Evolutionary conservation across 2,329 filamentous ascomycete species (phyloP).

Genomic region (Boeremia lycopersici): DNA sequence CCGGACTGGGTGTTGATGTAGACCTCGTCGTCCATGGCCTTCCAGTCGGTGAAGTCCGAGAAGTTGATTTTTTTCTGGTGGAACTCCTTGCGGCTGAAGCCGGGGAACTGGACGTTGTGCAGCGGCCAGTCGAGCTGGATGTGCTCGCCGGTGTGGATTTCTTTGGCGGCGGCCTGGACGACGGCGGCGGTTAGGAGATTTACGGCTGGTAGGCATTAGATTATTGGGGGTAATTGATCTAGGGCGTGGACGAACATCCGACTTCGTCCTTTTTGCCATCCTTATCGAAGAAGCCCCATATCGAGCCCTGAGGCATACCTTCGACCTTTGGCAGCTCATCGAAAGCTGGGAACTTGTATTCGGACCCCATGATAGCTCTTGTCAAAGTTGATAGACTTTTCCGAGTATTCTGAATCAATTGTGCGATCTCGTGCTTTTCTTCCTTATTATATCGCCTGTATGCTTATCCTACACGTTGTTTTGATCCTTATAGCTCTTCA

Average conservation of each 20-base stretch:
- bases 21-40: conserved; percentile 40
- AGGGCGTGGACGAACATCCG: conserved; percentile 51
- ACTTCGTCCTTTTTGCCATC: conserved; percentile 56
- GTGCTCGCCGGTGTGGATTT: conserved; percentile 59
- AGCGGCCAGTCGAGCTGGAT: conserved; percentile 63
- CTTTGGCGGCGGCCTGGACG: conserved; percentile 56
- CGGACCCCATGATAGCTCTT: conserved; percentile 11
- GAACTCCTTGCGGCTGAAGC: conserved; percentile 59
- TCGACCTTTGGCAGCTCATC: conserved; percentile 41
- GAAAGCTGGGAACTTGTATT: conserved; percentile 39
- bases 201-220: conserved; percentile 25
- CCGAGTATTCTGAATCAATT: conserved; percentile 17
- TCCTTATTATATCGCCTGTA: background rate
- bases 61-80: conserved; percentile 58
- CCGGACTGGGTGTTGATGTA: conserved; percentile 44
- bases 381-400: conserved; percentile 22
- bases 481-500: conserved; percentile 1
- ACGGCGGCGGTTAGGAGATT: conserved; percentile 58
- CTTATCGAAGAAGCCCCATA: conserved; percentile 45
- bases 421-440: background rate
- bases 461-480: background rate
- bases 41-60: conserved; percentile 36
- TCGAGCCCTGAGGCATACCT: conserved; percentile 41
- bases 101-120: conserved; percentile 61
- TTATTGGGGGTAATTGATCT: background rate